phyloP scores from a whole-genome alignment of 176 grass and related monocot species.

The Areca catechu region DNA sequence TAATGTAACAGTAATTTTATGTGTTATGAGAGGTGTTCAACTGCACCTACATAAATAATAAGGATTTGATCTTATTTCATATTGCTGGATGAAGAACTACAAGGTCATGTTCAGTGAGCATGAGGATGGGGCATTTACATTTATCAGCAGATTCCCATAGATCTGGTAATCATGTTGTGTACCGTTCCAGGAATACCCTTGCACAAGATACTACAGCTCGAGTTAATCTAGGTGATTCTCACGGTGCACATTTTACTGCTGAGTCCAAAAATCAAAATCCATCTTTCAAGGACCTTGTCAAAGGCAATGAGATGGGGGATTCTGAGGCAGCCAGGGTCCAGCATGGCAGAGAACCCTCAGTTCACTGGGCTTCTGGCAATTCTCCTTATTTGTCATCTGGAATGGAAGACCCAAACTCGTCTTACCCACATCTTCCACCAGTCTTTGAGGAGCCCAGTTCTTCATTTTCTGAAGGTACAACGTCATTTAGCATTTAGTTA shows the following conservation, averaged over 20 bases:
- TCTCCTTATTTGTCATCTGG: slow-evolving; percentile 49
- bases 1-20: no score
- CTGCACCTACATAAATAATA: no score
- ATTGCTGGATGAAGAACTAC: no score
- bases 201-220: slow-evolving; percentile 30
- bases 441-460: slow-evolving; percentile 78
- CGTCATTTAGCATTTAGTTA: background rate
- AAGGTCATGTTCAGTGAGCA: no score
- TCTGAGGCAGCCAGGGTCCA: slow-evolving; percentile 24
- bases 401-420: slow-evolving; percentile 38
- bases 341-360: slow-evolving; percentile 41
- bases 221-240: slow-evolving; percentile 31
- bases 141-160: no score
- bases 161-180: no score
- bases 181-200: slow-evolving; percentile 28
- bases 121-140: no score
- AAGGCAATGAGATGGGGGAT: slow-evolving; percentile 38
- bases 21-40: no score
- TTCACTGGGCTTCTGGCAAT: slow-evolving; percentile 48
- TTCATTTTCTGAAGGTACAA: slow-evolving; percentile 82
- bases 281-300: slow-evolving; percentile 44
- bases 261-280: slow-evolving; percentile 30
- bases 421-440: slow-evolving; percentile 77
- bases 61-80: no score
- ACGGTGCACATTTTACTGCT: slow-evolving; percentile 26